Conservation (phyloP, 441 rosid genomes). For the Aleurites moluccanus region DNA sequence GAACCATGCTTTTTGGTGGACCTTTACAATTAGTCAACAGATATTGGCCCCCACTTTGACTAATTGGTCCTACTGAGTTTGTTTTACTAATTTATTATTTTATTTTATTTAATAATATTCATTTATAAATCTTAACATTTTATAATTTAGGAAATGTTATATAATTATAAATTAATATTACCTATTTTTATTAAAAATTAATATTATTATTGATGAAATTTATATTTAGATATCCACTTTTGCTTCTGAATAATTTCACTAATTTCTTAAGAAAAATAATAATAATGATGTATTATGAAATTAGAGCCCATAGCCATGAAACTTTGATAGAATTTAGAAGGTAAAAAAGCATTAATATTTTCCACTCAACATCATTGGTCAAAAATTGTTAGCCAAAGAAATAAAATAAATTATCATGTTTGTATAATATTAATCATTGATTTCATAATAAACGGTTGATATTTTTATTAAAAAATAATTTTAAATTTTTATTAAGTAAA, state of each 20-base stretch:
- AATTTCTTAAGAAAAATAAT: not conserved
- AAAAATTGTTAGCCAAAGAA: not conserved
- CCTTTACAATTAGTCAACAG: constrained; percentile 15
- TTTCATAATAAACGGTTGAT: too few species aligned
- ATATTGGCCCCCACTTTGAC: constrained; percentile 26
- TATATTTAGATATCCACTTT: too few species aligned
- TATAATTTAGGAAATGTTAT: too few species aligned
- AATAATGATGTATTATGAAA: not conserved
- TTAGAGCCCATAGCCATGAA: not conserved
- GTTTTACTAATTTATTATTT: not conserved
- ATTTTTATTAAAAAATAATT: too few species aligned
- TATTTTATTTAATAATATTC: not conserved
- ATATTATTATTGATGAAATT: too few species aligned
- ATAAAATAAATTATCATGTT: too few species aligned
- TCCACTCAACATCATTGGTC: constrained; percentile 15
- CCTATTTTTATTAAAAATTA: too few species aligned
- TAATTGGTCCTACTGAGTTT: not conserved
- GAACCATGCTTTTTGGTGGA: not conserved
- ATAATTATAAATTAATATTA: too few species aligned
- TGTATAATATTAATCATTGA: too few species aligned
- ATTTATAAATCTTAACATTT: too few species aligned
- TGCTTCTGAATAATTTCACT: too few species aligned
- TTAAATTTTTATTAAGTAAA: too few species aligned
- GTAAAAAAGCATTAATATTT: not conserved
- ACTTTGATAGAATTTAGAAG: not conserved